Evolutionary conservation across 2,329 filamentous ascomycete species (phyloP), one percentile per base, ranked within the genome.

Genomic region (Bipolaris oryzae): DNA sequence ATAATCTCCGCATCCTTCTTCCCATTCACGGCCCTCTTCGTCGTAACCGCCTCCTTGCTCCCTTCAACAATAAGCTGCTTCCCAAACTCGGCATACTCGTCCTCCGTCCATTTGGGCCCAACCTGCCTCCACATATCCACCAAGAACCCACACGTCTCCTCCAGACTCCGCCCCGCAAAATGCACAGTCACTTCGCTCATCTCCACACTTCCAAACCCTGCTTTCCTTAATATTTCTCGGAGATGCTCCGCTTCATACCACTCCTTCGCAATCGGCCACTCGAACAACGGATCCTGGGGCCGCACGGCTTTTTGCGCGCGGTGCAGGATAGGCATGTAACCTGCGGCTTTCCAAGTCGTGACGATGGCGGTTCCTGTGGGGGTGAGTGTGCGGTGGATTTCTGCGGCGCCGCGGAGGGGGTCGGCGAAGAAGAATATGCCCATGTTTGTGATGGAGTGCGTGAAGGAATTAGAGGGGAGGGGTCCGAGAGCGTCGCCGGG

Each of bases 381-480:
- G 16, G 69, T 61, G 6, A 79, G 69, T 0, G 77, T 79, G 15
- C 77, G 71, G 45, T 65, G 63, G 9, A 78, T 70, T 49, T 79
- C 75, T 0, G 25, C 38, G 2, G 60, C 60, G 2, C 57, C 62
- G 2, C 62, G 60, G 0, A 67, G 70, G 7, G 68, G 74, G 11
- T 63, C 62, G 1, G 55, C 23, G 47, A 74, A 76, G 54, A 75
- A 74, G 18, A 76, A 57, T 28, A 79, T 68, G 3, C 76, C 76
- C 43, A 77, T 68, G 60, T 75, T 78, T 3, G 75, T 79, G 55
- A 79, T 64, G 5, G 64, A 69, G 57, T 77, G 73, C 0, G 70
- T 73, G 55, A 79, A 79, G 3, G 52, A 56, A 2, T 66, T 60
- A 44, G 76, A 72, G 0, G 63, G 47, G 31, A 69, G 47, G 21